These are phyloP conservation scores for Panus rudis DNA, from an alignment of 768 basidiomycete genomes.

Conservation along the genomic window DNA sequence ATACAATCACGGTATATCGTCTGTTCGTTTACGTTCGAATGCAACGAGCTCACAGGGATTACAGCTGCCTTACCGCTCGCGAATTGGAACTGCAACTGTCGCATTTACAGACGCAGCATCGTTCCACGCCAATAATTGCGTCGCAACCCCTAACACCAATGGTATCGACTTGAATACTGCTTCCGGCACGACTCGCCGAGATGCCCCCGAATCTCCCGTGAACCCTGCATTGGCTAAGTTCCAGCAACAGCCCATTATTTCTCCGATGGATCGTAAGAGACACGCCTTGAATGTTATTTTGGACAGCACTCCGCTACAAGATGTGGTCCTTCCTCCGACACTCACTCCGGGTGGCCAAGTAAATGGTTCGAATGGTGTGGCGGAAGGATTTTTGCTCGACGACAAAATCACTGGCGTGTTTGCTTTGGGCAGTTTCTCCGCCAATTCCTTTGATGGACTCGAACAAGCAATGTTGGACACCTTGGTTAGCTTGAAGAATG, in stretches of 20 bases:
- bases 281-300: constrained; percentile 43
- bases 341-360: constrained; percentile 31
- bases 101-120: constrained; percentile 43
- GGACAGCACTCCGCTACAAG: constrained; percentile 36
- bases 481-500: constrained; percentile 36
- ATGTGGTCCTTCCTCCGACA: constrained; percentile 30
- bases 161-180: constrained; percentile 25
- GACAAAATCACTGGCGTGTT: constrained; percentile 49
- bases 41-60: constrained; percentile 20
- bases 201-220: constrained; percentile 5
- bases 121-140: constrained; percentile 47
- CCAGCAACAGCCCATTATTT: constrained; percentile 17
- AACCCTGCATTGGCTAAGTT: constrained; percentile 11
- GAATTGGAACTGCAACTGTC: constrained; percentile 37
- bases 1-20: constrained; percentile 38
- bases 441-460: constrained; percentile 34
- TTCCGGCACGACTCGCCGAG: background rate
- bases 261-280: constrained; percentile 12
- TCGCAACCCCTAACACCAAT: constrained; percentile 42
- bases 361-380: constrained; percentile 40
- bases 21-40: background rate
- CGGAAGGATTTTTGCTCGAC: constrained; percentile 48
- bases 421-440: constrained; percentile 53
- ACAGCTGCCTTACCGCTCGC: constrained; percentile 53
- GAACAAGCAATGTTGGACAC: constrained; percentile 38